Percentiles rank a stretch among this genome's conserved stretches.
Evolutionary conservation across 768 basidiomycete genomes (phyloP).

Genomic region (Trametopsis cervina): DNA sequence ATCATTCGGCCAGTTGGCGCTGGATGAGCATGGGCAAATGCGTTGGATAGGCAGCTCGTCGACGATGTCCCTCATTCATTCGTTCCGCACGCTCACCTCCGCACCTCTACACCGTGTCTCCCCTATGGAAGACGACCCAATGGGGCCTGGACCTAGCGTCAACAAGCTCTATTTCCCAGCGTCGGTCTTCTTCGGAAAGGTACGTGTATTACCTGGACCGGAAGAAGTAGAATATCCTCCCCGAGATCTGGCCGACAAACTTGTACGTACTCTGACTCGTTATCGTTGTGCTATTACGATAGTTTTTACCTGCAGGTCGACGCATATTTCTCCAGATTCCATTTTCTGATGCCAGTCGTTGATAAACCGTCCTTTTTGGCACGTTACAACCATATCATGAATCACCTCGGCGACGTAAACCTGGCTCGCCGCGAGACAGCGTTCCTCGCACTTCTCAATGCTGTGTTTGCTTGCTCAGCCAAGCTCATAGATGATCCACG

Average conservation of each 20-base stretch:
- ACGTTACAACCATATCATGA: slow-evolving; percentile 71
- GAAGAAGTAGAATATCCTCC: slow-evolving; percentile 87
- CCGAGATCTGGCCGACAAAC: slow-evolving; percentile 78
- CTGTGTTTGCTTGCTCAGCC: slow-evolving; percentile 87
- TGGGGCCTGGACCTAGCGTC: slow-evolving; percentile 68
- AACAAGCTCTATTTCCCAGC: slow-evolving; percentile 88
- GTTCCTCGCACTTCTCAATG: slow-evolving; percentile 77
- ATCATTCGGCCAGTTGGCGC: slow-evolving; percentile 79
- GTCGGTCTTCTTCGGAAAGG: slow-evolving; percentile 80
- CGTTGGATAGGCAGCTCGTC: slow-evolving; percentile 91
- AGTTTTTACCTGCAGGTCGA: slow-evolving; percentile 47
- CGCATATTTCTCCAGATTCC: slow-evolving; percentile 81
- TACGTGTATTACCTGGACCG: slow-evolving; percentile 71
- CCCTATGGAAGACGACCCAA: slow-evolving; percentile 79
- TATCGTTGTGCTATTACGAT: not conserved
- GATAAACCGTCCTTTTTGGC: slow-evolving; percentile 80
- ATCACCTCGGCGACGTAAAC: slow-evolving; percentile 45
- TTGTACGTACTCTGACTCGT: slow-evolving; percentile 43
- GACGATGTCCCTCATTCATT: slow-evolving; percentile 88
- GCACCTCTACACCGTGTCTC: slow-evolving; percentile 72
- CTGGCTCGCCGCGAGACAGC: slow-evolving; percentile 57
- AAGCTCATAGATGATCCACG: slow-evolving; percentile 72
- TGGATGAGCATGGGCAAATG: slow-evolving; percentile 87
- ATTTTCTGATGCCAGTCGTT: slow-evolving; percentile 83
- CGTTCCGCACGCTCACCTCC: slow-evolving; percentile 70